Base-by-base conservation (phyloP, 2,329 filamentous ascomycete species). In the Aureobasidium leucospermi region DNA sequence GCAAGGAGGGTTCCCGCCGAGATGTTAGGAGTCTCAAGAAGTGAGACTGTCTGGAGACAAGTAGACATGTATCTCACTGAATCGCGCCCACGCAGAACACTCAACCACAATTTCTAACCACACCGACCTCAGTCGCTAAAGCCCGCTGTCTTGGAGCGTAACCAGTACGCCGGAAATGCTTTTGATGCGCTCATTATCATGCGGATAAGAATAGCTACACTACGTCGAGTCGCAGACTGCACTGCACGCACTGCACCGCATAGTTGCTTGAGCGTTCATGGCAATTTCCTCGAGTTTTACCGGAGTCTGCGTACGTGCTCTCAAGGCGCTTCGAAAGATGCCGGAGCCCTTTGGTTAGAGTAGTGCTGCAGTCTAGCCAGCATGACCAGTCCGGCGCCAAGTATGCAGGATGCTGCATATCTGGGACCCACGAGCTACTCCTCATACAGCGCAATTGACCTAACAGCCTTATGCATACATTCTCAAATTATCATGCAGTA, bases 391-490 rank as follows among this genome's bases (percentile, higher is more conserved):
- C 57, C 15, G 32, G n/a, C 48, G 47, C 41, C 47, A 60, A 38
- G 10, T 42, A 58, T 49, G 55, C 45, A 49, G 43, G 28, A 42
- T 31, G 55, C 55, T 58, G 45, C 55, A 58, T 58, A 49, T 59
- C 39, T 52, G 46, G 57, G 15, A 52, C 23, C 31, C 39, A 16
- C 41, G 39, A 41, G 48, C 58, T 45, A 41, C 41, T 16, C 58
- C 49, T 46, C 16, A 19, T 53, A 15, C 47, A 39, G 47, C 10
- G 7, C 34, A 41, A 19, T 11, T 23, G 19, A 16, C 10, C 23
- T 28, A 7, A 34, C 39, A 46, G 49, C 32, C 47, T 47, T 60
- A 60, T 55, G 58, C 58, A 60, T 45, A 31, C 4, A 31, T 60
- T 55, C 48, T 53, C 48, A 60, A 60, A 60, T 55, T 23, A 32